Evolutionary conservation across 169 alveolate genomes (phyloP), one percentile per base, ranked within the genome.

Genomic region (Plasmodium billcollinsi): DNA sequence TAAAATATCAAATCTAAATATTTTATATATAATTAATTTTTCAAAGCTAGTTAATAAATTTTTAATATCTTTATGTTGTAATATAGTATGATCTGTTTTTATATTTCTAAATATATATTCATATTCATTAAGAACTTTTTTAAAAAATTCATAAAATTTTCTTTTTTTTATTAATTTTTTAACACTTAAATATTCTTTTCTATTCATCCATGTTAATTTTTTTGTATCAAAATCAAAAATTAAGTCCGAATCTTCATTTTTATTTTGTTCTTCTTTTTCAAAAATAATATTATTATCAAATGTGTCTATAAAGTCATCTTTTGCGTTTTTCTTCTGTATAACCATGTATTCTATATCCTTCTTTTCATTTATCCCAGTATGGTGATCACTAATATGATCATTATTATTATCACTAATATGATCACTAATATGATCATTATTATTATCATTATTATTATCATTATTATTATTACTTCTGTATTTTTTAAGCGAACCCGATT

Each of bases 61-160:
- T 61, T 83, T 83, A 5, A 83, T 43, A 50, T 83, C 73, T 63
- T 83, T 83, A 73, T 83, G 83, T 12, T 83, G 91, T 33, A 83
- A 69, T 18, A 83, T 69, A 6, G 91, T 83, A 47, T 83, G 91
- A 62, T 83, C 91, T 39, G 83, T 56, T 72, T 83, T 83, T 43
- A 83, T 83, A 61, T 24, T 83, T 56, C 91, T 39, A 61, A 83
- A 83, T 39, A 83, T 59, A 29, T 83, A 72, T 58, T 83, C 91
- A 69, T 83, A 83, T 72, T 83, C 91, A 63, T 83, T 83, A 61
- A 83, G 70, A n/a, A 50, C 91, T 29, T 69, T 69, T 83, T 58
- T 83, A 69, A 83, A 83, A 61, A 83, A 83, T 33, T 56, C 7
- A 56, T 67, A 52, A 58, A 69, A 83, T 69, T 83, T 83, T 83